phyloP scores from a whole-genome alignment of 225 moss, liverwort and hornwort genomes.

The Marchantia polymorpha region DNA sequence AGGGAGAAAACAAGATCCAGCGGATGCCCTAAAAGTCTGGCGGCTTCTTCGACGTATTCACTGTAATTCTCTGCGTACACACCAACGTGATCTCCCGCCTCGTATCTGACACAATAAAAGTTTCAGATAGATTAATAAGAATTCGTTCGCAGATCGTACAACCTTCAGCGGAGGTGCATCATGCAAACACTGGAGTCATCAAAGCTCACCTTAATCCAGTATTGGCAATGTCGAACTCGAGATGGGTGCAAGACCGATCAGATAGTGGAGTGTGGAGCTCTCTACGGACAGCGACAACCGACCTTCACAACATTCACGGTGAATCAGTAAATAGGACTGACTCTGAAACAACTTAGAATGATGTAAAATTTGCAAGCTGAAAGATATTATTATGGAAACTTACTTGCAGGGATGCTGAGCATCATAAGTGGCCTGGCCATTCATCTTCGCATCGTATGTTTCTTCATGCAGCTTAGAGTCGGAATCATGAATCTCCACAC shows the following conservation, averaged over 20 bases:
- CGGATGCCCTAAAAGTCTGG: slow-evolving; percentile 51
- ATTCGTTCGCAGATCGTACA: not conserved
- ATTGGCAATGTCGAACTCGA: slow-evolving; percentile 79
- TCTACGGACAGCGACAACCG: slow-evolving; percentile 45
- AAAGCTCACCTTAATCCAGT: slow-evolving; percentile 50
- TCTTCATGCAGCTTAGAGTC: slow-evolving; percentile 50
- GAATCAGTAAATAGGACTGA: not conserved
- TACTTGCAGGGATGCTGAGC: slow-evolving; percentile 65
- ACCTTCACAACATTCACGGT: slow-evolving; percentile 22
- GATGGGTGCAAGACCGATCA: slow-evolving; percentile 85
- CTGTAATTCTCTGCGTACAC: slow-evolving; percentile 64
- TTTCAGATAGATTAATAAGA: not conserved
- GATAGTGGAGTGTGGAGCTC: slow-evolving; percentile 77
- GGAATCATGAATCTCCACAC: slow-evolving; percentile 48
- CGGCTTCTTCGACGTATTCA: slow-evolving; percentile 75
- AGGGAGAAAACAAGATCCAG: slow-evolving; percentile 71
- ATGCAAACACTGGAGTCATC: not conserved
- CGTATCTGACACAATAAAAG: slow-evolving; percentile 39
- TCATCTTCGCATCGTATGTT: slow-evolving; percentile 41
- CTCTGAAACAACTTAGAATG: not conserved
- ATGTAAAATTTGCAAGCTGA: not conserved
- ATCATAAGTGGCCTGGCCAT: slow-evolving; percentile 51
- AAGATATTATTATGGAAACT: not conserved
- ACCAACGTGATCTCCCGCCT: slow-evolving; percentile 89
- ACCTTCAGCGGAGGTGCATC: not conserved